phyloP scores from a whole-genome alignment of 2,329 filamentous ascomycete species.

The Penicillium sp. region DNA sequence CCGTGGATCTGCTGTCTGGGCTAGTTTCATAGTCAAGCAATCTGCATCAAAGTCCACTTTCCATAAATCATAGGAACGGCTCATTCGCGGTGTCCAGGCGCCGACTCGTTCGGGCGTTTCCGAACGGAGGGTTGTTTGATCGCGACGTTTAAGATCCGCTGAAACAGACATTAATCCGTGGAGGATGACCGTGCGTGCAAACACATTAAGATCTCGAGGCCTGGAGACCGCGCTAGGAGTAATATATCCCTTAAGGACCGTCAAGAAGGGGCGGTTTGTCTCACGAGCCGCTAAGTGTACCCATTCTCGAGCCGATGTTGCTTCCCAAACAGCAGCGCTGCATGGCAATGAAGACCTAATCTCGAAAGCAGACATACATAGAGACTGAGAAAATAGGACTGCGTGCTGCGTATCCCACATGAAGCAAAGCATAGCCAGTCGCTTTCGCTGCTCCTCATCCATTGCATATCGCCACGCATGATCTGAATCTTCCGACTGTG shows the following conservation, averaged over 20 bases:
- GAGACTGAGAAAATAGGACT: constrained; percentile 67
- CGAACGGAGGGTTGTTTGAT: constrained; percentile 63
- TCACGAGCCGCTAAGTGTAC: constrained; percentile 45
- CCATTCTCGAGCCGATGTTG: constrained; percentile 58
- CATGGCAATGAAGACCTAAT: constrained; percentile 62
- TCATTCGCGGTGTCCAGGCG: constrained; percentile 58
- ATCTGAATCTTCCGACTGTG: constrained; percentile 47
- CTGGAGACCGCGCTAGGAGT: constrained; percentile 46
- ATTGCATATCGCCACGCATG: constrained; percentile 59
- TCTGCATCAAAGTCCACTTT: constrained; percentile 62
- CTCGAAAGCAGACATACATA: constrained; percentile 70
- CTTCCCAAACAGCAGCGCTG: constrained; percentile 61
- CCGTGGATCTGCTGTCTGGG: constrained; percentile 33
- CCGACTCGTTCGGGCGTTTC: constrained; percentile 41
- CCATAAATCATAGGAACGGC: constrained; percentile 61
- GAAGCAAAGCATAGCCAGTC: constrained; percentile 65
- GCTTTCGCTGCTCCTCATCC: constrained; percentile 62
- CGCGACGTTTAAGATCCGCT: constrained; percentile 65
- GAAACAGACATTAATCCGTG: constrained; percentile 67
- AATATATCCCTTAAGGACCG: constrained; percentile 62
- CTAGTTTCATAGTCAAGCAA: constrained; percentile 45
- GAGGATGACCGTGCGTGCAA: constrained; percentile 60
- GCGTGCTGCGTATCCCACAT: constrained; percentile 71
- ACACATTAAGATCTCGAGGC: constrained; percentile 50
- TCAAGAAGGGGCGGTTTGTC: constrained; percentile 51